Conservation (phyloP, 2,329 filamentous ascomycete species). For the Microcera coccophila region DNA sequence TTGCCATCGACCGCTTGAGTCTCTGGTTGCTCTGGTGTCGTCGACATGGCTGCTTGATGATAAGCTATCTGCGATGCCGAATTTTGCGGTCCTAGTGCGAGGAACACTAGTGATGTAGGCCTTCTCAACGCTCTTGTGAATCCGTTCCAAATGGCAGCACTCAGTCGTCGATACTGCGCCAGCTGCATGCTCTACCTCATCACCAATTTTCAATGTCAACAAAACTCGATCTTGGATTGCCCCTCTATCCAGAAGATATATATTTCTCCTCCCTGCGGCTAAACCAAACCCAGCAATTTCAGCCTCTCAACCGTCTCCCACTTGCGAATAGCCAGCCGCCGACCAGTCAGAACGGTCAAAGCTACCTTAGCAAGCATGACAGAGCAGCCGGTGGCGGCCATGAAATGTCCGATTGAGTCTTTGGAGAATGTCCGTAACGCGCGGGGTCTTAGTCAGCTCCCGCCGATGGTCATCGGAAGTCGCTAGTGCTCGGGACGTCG, state of each 20-base stretch:
- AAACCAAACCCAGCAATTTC: constrained; percentile 9
- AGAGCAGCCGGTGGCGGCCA: constrained; percentile 23
- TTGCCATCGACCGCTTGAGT: constrained; percentile 5
- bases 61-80: not conserved
- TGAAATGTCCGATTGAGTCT: too few species aligned
- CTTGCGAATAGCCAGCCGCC: not conserved
- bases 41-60: constrained; percentile 16
- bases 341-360: constrained; percentile 2
- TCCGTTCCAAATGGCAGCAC: not conserved
- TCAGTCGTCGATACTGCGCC: not conserved
- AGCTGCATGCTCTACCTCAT: not conserved
- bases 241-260: not conserved
- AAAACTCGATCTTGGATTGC: not conserved
- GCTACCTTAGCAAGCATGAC: constrained; percentile 9
- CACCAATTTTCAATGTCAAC: not conserved
- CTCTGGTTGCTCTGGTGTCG: not conserved
- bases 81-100: not conserved
- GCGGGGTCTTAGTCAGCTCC: constrained; percentile 23
- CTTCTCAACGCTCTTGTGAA: not conserved
- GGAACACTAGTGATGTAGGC: not conserved
- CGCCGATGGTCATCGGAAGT: constrained; percentile 5
- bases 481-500: not conserved
- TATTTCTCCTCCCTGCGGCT: not conserved
- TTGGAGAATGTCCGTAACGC: constrained; percentile 16
- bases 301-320: constrained; percentile 5